These are phyloP conservation scores for Elsinoe perseae DNA, from an alignment of 2,329 filamentous ascomycete species.

Conservation along the genomic window DNA sequence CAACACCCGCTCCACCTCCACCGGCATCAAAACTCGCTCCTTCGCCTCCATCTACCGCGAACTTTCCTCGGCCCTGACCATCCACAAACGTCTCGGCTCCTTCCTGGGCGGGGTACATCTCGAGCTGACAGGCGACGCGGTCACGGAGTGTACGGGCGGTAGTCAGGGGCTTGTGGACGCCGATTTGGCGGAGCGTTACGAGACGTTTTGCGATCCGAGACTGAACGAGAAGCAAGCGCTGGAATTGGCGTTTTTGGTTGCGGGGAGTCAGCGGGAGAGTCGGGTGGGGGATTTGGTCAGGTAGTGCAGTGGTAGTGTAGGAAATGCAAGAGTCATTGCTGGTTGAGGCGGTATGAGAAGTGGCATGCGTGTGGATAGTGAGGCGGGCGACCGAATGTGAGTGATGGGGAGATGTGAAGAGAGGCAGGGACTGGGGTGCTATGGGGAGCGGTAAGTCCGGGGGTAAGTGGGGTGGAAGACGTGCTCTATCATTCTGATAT, in stretches of 20 bases:
- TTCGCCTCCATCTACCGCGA: slow-evolving; percentile 88
- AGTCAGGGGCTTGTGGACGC: slow-evolving; percentile 81
- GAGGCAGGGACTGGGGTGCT: too few species aligned
- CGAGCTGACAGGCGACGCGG: slow-evolving; percentile 89
- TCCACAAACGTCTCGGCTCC: slow-evolving; percentile 75
- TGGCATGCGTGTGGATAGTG: too few species aligned
- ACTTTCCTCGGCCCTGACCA: slow-evolving; percentile 70
- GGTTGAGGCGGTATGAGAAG: too few species aligned
- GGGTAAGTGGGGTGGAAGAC: too few species aligned
- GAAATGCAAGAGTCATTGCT: too few species aligned
- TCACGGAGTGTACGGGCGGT: slow-evolving; percentile 91
- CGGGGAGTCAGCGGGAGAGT: slow-evolving; percentile 46
- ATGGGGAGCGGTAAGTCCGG: too few species aligned
- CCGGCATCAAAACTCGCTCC: slow-evolving; percentile 82
- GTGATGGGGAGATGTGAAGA: too few species aligned
- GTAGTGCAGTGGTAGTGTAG: too few species aligned
- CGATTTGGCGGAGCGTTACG: slow-evolving; percentile 84
- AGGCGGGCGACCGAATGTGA: too few species aligned
- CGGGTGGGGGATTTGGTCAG: slow-evolving; percentile 3
- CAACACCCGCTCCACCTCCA: slow-evolving; percentile 57
- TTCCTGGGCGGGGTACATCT: slow-evolving; percentile 92
- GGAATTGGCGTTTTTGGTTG: slow-evolving; percentile 88
- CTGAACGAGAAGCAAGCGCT: slow-evolving; percentile 97
- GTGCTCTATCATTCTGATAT: too few species aligned
- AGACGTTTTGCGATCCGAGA: slow-evolving; percentile 88